phyloP scores from a whole-genome alignment of 192 early-diverging fungal genomes.

The Coemansia sp. region DNA sequence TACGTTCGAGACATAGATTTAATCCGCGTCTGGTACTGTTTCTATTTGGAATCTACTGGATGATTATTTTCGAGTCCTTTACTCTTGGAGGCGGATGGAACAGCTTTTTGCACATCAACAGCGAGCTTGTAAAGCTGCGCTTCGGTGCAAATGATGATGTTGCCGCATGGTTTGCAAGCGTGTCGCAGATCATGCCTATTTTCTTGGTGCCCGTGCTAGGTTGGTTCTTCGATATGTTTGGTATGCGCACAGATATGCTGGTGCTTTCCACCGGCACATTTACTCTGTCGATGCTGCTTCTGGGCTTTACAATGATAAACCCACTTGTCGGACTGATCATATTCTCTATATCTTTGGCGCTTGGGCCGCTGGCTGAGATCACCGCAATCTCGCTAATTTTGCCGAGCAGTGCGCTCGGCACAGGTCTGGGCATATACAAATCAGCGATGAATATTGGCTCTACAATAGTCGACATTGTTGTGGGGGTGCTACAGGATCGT shows the following conservation, averaged over 20 bases:
- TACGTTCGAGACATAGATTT: conserved; percentile 60
- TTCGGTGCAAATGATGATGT: conserved; percentile 61
- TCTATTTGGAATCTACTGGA: conserved; percentile 63
- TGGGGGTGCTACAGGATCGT: conserved; percentile 62
- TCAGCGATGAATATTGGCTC: conserved; percentile 62
- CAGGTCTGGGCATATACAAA: conserved; percentile 64
- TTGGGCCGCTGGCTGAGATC: conserved; percentile 62
- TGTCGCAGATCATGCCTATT: conserved; percentile 68
- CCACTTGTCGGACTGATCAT: conserved; percentile 59
- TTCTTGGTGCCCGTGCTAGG: conserved; percentile 71
- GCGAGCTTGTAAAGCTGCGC: conserved; percentile 72
- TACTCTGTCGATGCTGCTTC: conserved; percentile 41
- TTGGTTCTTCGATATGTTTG: conserved; percentile 65
- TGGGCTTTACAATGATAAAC: conserved; percentile 60
- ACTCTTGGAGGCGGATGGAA: conserved; percentile 63
- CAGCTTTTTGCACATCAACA: conserved; percentile 67
- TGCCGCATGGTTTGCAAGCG: conserved; percentile 66
- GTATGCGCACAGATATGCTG: conserved; percentile 58
- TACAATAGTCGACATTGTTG: conserved; percentile 60
- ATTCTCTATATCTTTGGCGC: conserved; percentile 60
- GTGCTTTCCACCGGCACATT: conserved; percentile 37
- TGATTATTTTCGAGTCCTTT: conserved; percentile 60
- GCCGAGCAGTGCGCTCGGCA: conserved; percentile 59
- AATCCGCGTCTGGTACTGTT: conserved; percentile 57
- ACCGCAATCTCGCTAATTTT: conserved; percentile 62